phyloP scores from a whole-genome alignment of 2,329 filamentous ascomycete genomes.

The Boeremia lycopersici region DNA sequence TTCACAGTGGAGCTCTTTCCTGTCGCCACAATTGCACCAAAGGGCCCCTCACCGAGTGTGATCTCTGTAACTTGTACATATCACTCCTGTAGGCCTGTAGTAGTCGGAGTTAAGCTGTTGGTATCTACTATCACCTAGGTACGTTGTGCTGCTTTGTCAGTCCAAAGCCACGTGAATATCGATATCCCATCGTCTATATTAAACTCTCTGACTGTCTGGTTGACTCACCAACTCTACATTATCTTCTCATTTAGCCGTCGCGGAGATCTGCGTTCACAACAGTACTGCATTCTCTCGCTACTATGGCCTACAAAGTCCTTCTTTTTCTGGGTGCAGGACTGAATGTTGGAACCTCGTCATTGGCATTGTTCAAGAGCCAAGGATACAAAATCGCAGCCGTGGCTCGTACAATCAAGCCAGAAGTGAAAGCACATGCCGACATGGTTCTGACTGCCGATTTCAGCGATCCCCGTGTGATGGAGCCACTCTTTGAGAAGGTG shows the following conservation, averaged over 20 bases:
- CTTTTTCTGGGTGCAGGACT: constrained; percentile 8
- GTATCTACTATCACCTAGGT: background rate
- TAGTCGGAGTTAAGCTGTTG: background rate
- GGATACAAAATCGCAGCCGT: constrained; percentile 8
- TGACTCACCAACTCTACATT: background rate
- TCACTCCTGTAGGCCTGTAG: too few species aligned
- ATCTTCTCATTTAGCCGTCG: background rate
- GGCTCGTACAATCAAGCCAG: background rate
- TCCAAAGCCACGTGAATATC: background rate
- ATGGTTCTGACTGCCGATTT: constrained; percentile 1
- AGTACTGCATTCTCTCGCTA: background rate
- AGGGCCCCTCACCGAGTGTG: too few species aligned
- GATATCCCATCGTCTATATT: background rate
- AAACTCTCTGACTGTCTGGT: background rate
- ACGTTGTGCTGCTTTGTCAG: background rate
- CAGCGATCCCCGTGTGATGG: background rate
- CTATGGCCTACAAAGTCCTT: constrained; percentile 2
- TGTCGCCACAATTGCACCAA: too few species aligned
- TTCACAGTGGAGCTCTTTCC: too few species aligned
- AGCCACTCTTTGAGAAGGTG: background rate
- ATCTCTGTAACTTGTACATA: too few species aligned
- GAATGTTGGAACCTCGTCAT: constrained; percentile 3
- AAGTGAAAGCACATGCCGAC: constrained; percentile 1
- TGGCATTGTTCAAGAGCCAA: background rate
- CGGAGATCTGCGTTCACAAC: background rate